Evolutionary conservation across 768 basidiomycete species (phyloP), one percentile per base, ranked within the genome.

Genomic region (Lentinula lateritia): DNA sequence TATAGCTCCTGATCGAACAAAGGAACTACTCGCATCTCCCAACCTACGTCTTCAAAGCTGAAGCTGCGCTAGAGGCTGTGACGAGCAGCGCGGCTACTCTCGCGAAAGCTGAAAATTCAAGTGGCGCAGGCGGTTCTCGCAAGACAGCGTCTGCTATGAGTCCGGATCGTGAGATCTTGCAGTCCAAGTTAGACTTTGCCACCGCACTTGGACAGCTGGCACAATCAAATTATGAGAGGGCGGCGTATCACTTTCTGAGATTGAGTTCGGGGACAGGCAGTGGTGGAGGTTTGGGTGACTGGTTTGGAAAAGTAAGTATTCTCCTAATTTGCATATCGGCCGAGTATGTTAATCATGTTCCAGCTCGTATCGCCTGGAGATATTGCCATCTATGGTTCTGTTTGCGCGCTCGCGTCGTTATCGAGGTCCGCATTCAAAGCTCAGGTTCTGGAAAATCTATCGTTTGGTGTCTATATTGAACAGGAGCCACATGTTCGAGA

Each of bases 21-120:
- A 79, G 84, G 62, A 93, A 92, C 72, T 95, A 94, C 72, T 77
- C 89, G 2, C 92, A 94, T 68, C 82, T 97, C 39, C 81, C 89
- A 7, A 94, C 91, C n/a, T 95, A 97, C 70, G 86, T 97, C 34
- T 93, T 89, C 83, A 97, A 97, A 74, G 93, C 94, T n/a, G 95
- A 97, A 63, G 88, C 92, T 0, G 90, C 93, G 0, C 79, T 97
- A 28, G 94, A 96, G 43, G 84, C 85, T 2, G 73, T 82, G 1
- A 65, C 75, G 6, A 65, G 72, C 1, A 73, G 75, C 2, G 70
- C 77, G 13, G 65, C 72, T 9, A 69, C 66, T 2, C 70, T 77
- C 13, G 65, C 72, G 12, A 69, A 67, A 36, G 65, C 58, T 34
- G 60, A 67, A 35, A 71, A 60, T 23, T 60, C 65, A 48, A 41